Base-by-base conservation (phyloP, 371 early-diverging fungal genomes). In the Basidiobolus meristosporus region DNA sequence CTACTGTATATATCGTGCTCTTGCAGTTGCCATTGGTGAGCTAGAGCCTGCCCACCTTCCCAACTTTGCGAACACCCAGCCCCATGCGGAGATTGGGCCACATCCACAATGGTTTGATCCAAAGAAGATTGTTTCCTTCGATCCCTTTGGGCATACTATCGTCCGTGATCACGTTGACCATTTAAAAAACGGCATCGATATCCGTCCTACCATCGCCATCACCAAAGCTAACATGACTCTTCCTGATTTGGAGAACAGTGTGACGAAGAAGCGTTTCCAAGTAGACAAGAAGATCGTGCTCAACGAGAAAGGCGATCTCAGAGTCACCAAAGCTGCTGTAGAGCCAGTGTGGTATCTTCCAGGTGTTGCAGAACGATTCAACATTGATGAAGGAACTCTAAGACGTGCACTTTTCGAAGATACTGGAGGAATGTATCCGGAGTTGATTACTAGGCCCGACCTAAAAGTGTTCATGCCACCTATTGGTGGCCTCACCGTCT, bases 271-370 rank as follows among this genome's bases (percentile, higher is more conserved):
- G 0, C 46, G 50, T 3, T 45, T 93, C 31, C 42, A 45, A 9
- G 71, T 82, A 1, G 95, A 93, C 51, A 88, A 88, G 37, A 77
- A 77, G 35, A 60, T 90, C 16, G 80, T 91, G 0, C 59, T 84
- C 3, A 81, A 78, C 40, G 58, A 68, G 11, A 51, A 54, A 12
- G 95, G 90, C 11, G 86, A 93, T 41, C 54, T 91, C 37, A 77
- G 80, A 46, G 95, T 90, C 3, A 73, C 74, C 43, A 92, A 92
- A 55, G 95, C 86, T 12, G 95, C 95, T 4, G 71, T 89, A 7
- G 95, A 93, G 47, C 95, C 95, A n/a, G 95, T 93, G 4, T 93
- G 95, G 95, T 78, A 76, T 44, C 60, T 93, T 5, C 92, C 92
- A 3, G 95, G 95, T 2, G 84, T 93, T 0, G 92, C 95, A 18